Conservation (phyloP, 2,329 filamentous ascomycete genomes). For the Cladosporium sp. region DNA sequence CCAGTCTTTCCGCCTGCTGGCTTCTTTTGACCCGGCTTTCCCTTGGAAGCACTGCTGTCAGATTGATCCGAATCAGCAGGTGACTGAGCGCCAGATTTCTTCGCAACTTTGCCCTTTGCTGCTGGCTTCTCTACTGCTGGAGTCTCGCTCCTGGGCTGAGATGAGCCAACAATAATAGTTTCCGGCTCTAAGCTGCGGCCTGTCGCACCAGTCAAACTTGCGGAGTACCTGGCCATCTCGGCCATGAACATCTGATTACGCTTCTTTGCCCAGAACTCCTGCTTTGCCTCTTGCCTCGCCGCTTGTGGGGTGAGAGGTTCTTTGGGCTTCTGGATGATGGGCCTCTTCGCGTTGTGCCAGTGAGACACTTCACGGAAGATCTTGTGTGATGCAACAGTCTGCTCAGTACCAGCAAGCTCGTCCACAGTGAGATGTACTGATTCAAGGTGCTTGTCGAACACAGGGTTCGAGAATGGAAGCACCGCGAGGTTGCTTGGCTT, state of each 20-base stretch:
- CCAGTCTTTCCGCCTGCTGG: conserved; percentile 28
- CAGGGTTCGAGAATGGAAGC: conserved; percentile 43
- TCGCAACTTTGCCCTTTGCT: conserved; percentile 9
- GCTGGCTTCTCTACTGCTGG: conserved; percentile 6
- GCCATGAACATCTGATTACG: conserved; percentile 62
- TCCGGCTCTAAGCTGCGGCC: conserved; percentile 62
- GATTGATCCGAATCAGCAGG: conserved; percentile 27
- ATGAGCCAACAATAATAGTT: conserved; percentile 49
- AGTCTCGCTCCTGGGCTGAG: conserved; percentile 12
- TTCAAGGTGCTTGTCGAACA: conserved; percentile 45
- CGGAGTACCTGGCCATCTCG: conserved; percentile 64
- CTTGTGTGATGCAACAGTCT: conserved; percentile 31
- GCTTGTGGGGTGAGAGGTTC: conserved; percentile 18
- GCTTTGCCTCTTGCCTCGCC: conserved; percentile 23
- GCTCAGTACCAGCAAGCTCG: conserved; percentile 28
- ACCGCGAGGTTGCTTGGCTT: conserved; percentile 26
- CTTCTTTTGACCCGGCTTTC: conserved; percentile 26
- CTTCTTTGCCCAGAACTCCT: conserved; percentile 38
- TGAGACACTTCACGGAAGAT: conserved; percentile 50
- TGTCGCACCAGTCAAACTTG: conserved; percentile 60
- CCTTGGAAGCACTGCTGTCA: conserved; percentile 24
- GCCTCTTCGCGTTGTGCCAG: conserved; percentile 59
- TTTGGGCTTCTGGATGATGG: conserved; percentile 39
- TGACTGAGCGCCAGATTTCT: conserved; percentile 20
- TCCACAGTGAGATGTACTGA: conserved; percentile 39